Conservation (phyloP, 805 yeast genomes). For the Candida silvatica region DNA sequence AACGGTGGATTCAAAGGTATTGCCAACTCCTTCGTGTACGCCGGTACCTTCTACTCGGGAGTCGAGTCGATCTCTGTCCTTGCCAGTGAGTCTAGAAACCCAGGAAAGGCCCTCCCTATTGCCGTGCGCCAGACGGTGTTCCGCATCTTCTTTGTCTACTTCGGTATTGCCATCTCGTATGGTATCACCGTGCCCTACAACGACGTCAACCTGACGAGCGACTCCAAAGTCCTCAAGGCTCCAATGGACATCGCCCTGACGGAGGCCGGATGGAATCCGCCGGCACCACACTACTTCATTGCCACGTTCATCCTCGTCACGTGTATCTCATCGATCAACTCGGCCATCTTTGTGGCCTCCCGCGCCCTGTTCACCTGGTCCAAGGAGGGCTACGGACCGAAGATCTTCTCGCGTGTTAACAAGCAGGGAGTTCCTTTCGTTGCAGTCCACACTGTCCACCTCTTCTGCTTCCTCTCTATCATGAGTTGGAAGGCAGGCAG, state of each 20-base stretch:
- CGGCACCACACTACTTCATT: constrained; percentile 28
- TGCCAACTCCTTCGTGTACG: constrained; percentile 9
- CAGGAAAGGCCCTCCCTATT: constrained; percentile 42
- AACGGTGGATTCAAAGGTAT: constrained; percentile 13
- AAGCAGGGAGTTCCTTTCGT: constrained; percentile 52
- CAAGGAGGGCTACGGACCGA: constrained; percentile 51
- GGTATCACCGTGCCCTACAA: constrained; percentile 48
- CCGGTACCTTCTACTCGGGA: constrained; percentile 13
- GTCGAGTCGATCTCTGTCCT: constrained; percentile 29
- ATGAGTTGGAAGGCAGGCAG: constrained; percentile 52
- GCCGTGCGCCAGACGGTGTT: constrained; percentile 45
- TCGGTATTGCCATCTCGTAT: constrained; percentile 39
- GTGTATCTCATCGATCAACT: constrained; percentile 59
- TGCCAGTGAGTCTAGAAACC: constrained; percentile 53
- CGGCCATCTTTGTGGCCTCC: constrained; percentile 57
- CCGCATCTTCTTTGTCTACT: constrained; percentile 42
- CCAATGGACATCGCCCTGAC: constrained; percentile 38
- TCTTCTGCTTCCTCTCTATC: constrained; percentile 44
- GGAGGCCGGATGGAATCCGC: constrained; percentile 36
- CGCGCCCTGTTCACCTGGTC: constrained; percentile 56
- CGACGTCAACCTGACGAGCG: constrained; percentile 32
- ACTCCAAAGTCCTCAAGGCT: constrained; percentile 31
- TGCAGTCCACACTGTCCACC: constrained; percentile 44
- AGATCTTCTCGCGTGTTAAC: constrained; percentile 39
- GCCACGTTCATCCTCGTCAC: constrained; percentile 46